Conservation (phyloP, 352 stramenopile species). For the Phytophthora pisi region DNA sequence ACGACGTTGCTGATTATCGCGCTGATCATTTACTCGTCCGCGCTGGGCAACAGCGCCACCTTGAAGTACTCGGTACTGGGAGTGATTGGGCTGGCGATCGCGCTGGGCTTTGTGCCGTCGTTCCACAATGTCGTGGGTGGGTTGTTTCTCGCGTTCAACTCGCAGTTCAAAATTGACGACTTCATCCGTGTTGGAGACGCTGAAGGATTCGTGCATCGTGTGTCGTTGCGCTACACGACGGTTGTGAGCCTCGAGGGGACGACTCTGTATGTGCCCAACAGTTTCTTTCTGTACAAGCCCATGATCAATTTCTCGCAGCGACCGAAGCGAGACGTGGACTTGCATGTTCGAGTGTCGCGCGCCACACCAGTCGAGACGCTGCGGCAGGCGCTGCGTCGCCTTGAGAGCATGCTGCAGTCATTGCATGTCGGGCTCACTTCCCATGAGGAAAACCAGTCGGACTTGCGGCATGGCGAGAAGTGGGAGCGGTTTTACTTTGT, state of each 20-base stretch:
- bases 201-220: constrained; percentile 81
- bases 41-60: constrained; percentile 66
- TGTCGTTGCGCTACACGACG: constrained; percentile 86
- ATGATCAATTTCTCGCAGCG: constrained; percentile 91
- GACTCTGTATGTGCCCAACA: constrained; percentile 85
- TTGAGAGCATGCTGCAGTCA: constrained; percentile 85
- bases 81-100: constrained; percentile 84
- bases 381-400: constrained; percentile 54
- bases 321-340: constrained; percentile 82
- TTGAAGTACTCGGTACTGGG: constrained; percentile 87
- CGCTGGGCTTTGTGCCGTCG: constrained; percentile 84
- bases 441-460: constrained; percentile 84
- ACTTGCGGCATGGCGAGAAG: constrained; percentile 81
- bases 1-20: constrained; percentile 80
- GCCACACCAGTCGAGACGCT: constrained; percentile 66
- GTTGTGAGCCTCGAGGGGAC: constrained; percentile 83
- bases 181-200: constrained; percentile 83
- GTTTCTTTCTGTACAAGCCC: constrained; percentile 91
- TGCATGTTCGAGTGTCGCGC: constrained; percentile 66
- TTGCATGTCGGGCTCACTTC: constrained; percentile 86
- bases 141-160: constrained; percentile 89
- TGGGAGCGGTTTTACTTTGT: constrained; percentile 88
- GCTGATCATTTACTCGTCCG: constrained; percentile 88
- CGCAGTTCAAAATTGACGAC: constrained; percentile 88
- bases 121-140: constrained; percentile 89